phyloP scores from a whole-genome alignment of 148 eudicot genomes.

The Gaultheria prostrata region DNA sequence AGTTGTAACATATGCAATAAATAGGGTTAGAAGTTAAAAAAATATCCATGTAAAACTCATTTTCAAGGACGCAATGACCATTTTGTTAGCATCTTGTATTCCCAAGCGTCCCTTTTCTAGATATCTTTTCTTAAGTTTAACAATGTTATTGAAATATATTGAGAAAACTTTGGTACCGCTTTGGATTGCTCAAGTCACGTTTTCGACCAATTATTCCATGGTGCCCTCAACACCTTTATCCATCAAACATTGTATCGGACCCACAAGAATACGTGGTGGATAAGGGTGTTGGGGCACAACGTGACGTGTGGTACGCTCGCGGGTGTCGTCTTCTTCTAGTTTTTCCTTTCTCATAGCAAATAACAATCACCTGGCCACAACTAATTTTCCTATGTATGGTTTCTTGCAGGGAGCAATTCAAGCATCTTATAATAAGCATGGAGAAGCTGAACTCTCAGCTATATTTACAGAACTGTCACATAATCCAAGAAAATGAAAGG shows the following conservation, averaged over 20 bases:
- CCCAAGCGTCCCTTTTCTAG: neutral
- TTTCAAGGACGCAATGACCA: neutral
- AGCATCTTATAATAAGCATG: constrained; percentile 19
- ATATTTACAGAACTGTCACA: constrained; percentile 34
- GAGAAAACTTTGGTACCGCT: neutral
- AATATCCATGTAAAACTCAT: neutral
- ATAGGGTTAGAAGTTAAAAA: too few species aligned
- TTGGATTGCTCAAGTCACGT: neutral
- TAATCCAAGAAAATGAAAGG: constrained; percentile 36
- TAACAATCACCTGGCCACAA: neutral
- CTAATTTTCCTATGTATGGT: neutral
- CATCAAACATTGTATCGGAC: too few species aligned
- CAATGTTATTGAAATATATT: neutral
- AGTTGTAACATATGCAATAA: too few species aligned
- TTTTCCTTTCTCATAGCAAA: neutral
- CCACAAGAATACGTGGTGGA: too few species aligned
- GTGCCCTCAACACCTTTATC: too few species aligned
- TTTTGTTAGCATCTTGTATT: neutral
- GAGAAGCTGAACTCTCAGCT: constrained; percentile 38
- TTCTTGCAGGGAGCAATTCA: neutral
- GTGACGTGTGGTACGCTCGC: too few species aligned
- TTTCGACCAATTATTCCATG: neutral
- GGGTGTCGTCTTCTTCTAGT: neutral
- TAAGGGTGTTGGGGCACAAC: too few species aligned
- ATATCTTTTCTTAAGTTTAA: too few species aligned